A percentile compares a stretch with the other conserved stretches of the same genome.
Evolutionary conservation across 129 eudicot species (phyloP).

Genomic region (Artemisia argyi): DNA sequence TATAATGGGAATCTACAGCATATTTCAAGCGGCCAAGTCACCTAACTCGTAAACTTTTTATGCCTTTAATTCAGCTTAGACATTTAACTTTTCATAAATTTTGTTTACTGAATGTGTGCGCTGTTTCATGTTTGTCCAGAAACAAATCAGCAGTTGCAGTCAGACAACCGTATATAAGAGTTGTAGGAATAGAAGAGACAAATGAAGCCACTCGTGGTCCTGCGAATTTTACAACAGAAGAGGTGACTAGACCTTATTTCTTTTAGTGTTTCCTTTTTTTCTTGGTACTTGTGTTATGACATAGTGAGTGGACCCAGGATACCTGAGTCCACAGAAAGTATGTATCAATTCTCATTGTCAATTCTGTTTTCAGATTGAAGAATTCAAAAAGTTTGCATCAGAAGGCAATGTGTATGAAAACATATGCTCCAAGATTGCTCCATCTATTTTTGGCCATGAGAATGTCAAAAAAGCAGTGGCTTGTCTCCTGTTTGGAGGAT

Average conservation of each 20-base stretch:
- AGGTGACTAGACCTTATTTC: conserved; percentile 39
- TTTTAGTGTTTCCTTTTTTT: not conserved
- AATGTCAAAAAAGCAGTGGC: conserved; percentile 92
- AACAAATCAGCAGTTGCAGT: conserved; percentile 98
- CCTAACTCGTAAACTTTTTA: conserved; percentile 52
- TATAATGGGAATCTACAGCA: conserved; percentile 94
- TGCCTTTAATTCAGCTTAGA: not conserved
- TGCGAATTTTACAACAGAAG: conserved; percentile 77
- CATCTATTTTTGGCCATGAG: conserved; percentile 91
- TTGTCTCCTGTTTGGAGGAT: conserved; percentile 95
- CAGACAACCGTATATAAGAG: conserved; percentile 94
- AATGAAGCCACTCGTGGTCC: conserved; percentile 88
- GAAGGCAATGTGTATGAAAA: conserved; percentile 67
- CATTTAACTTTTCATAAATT: conserved; percentile 1
- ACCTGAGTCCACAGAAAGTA: not conserved
- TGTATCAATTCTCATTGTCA: not conserved
- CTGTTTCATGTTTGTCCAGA: conserved; percentile 36
- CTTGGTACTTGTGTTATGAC: not conserved
- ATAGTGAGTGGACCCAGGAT: not conserved
- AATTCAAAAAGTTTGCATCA: conserved; percentile 87
- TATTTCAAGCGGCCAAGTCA: conserved; percentile 92
- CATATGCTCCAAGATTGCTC: conserved; percentile 93
- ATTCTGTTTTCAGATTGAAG: conserved; percentile 66
- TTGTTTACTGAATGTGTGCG: conserved; percentile 5
- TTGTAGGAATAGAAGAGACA: conserved; percentile 94